Base-by-base conservation (phyloP, 1,284 basidiomycete species). In the Sporisorium iseilematis-ciliati region DNA sequence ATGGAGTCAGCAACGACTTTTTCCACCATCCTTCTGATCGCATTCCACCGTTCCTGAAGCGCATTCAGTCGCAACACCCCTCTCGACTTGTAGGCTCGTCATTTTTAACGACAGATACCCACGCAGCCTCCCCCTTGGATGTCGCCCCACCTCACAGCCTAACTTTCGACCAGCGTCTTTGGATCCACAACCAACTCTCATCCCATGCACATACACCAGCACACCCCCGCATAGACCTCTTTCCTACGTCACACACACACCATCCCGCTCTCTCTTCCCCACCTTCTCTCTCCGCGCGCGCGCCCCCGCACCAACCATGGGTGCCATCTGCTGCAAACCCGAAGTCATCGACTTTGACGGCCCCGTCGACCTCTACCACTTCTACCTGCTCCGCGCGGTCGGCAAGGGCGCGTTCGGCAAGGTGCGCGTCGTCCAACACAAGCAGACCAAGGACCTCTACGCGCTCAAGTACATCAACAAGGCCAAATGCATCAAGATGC, bases 391-490 rank as follows among this genome's bases (percentile, higher is more conserved):
- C 31, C 89, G 95, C 82, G 93, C 93, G 78, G 95, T 99, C 20
- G 96, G 96, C 51, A 98, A 98, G 86, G 96, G 96, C 58, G 96
- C 96, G 0, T 98, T 99, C 85, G 96, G 96, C 83, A 98, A 99
- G 90, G 95, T 99, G 86, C 92, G 95, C 55, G 95, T 99, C 56
- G 95, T 99, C 7, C 95, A 98, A 87, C 96, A 98, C 88, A 99
- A 98, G 84, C 94, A 97, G 87, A 93, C 93, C 18, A 92, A 93
- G 64, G 71, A 74, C 31, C 72, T 99, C 35, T 98, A 95, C 83
- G 96, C 96, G 10, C 90, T 99, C 85, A 99, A 99, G 87, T 99
- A 99, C 87, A 99, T 99, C 88, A 98, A 98, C 89, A 99, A 99
- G 86, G 69, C 76, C 25, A 96, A 96, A 88, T 97, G 95, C 83